A percentile compares a stretch with the other conserved stretches of the same genome.
Evolutionary conservation across 2,329 filamentous ascomycete genomes (phyloP).

Genomic region (Fusarium sp.): DNA sequence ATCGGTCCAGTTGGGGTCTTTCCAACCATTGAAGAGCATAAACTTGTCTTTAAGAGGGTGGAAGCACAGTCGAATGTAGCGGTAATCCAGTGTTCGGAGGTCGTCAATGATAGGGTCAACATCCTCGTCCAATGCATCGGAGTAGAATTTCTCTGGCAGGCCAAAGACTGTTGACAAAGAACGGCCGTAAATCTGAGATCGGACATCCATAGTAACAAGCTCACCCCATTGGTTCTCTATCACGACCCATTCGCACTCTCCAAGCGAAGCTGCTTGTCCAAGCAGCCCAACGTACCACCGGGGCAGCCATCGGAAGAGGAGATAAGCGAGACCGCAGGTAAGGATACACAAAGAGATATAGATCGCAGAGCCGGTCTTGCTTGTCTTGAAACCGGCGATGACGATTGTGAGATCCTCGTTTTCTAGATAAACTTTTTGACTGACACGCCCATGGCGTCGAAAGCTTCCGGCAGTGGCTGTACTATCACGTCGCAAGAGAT

Average conservation of each 20-base stretch:
- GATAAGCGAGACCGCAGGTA: conserved; percentile 81
- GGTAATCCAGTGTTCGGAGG: conserved; percentile 86
- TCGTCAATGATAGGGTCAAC: conserved; percentile 79
- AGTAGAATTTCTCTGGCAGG: conserved; percentile 67
- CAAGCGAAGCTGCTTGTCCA: conserved; percentile 74
- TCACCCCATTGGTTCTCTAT: conserved; percentile 99
- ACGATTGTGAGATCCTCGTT: conserved; percentile 96
- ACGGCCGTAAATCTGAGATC: conserved; percentile 62
- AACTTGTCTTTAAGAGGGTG: conserved; percentile 92
- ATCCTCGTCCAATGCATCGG: conserved; percentile 66
- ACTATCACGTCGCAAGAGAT: conserved; percentile 79
- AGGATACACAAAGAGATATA: conserved; percentile 78
- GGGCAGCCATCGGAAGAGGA: conserved; percentile 90
- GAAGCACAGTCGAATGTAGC: conserved; percentile 93
- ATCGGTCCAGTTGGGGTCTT: conserved; percentile 89
- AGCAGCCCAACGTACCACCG: conserved; percentile 83
- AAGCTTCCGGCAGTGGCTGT: conserved; percentile 74
- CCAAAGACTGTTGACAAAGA: conserved; percentile 74
- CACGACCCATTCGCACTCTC: conserved; percentile 88
- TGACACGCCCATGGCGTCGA: conserved; percentile 71
- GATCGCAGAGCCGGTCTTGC: conserved; percentile 70
- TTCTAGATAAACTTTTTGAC: conserved; percentile 91
- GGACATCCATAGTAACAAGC: conserved; percentile 79
- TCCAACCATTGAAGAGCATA: conserved; percentile 87
- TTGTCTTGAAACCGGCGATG: conserved; percentile 90